A percentile compares a stretch with the other conserved stretches of the same genome.
Conservation (phyloP, 2,329 filamentous ascomycete genomes). For the Trichoderma harzianum region DNA sequence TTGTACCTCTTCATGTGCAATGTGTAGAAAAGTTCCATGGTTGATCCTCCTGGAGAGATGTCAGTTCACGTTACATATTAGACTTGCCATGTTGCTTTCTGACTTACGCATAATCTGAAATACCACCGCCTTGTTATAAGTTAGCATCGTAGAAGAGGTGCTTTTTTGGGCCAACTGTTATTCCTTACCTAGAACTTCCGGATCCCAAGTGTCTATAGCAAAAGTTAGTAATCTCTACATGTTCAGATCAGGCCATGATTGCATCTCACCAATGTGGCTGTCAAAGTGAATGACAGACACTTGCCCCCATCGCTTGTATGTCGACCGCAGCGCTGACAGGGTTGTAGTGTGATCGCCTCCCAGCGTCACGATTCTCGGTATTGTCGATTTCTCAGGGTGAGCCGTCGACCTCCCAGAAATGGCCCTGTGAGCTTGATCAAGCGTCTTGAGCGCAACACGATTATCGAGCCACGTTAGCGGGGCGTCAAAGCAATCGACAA, state of each 20-base stretch:
- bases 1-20: slow-evolving; percentile 25
- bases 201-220: slow-evolving; percentile 24
- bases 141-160: not conserved
- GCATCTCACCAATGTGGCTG: slow-evolving; percentile 42
- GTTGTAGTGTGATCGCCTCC: slow-evolving; percentile 70
- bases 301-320: slow-evolving; percentile 57
- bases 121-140: slow-evolving; percentile 19
- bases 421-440: slow-evolving; percentile 23
- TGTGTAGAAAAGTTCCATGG: slow-evolving; percentile 27
- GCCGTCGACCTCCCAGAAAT: slow-evolving; percentile 20
- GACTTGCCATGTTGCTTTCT: not conserved
- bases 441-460: slow-evolving; percentile 23
- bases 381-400: slow-evolving; percentile 16
- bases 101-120: slow-evolving; percentile 23
- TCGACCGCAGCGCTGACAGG: slow-evolving; percentile 61
- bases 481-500: slow-evolving; percentile 76
- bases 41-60: slow-evolving; percentile 21
- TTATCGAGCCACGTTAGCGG: slow-evolving; percentile 25
- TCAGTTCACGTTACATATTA: not conserved
- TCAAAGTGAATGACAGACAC: slow-evolving; percentile 71
- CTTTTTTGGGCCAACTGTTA: not conserved
- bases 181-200: slow-evolving; percentile 21
- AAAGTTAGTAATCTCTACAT: not conserved
- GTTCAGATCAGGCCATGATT: not conserved
- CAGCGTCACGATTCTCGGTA: slow-evolving; percentile 52